Conservation (phyloP, 2,329 filamentous ascomycete species). For the Sporothrix brasiliensis region DNA sequence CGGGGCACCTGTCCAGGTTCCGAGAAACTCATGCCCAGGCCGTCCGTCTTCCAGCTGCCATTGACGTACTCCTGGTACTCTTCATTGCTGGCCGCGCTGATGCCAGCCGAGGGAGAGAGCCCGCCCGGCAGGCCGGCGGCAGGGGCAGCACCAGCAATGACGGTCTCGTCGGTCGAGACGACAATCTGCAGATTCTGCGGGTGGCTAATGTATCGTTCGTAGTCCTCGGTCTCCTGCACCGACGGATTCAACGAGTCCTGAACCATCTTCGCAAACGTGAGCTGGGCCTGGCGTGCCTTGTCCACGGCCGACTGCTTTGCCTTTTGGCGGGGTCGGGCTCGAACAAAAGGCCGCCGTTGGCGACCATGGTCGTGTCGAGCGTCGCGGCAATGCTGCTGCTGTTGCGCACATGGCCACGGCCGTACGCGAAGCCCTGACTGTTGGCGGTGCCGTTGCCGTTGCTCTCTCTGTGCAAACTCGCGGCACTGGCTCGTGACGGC, state of each 20-base stretch:
- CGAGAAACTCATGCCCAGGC: conserved; percentile 46
- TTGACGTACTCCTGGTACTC: conserved; percentile 84
- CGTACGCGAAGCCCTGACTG: conserved; percentile 26
- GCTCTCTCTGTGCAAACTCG: background rate
- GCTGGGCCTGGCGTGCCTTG: conserved; percentile 81
- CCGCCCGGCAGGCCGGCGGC: background rate
- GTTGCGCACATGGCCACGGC: conserved; percentile 19
- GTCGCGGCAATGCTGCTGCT: conserved; percentile 25
- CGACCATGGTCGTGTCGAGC: conserved; percentile 32
- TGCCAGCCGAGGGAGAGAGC: conserved; percentile 37
- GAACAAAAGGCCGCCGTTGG: conserved; percentile 32
- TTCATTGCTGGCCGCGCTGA: conserved; percentile 51
- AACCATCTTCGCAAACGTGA: conserved; percentile 85
- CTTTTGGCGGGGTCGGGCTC: conserved; percentile 40
- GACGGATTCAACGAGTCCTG: conserved; percentile 82
- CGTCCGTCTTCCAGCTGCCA: conserved; percentile 65
- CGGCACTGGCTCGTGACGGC: conserved; percentile 3
- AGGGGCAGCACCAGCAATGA: conserved; percentile 38
- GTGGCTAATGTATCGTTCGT: conserved; percentile 84
- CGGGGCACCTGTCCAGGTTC: conserved; percentile 39
- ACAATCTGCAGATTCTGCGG: conserved; percentile 87
- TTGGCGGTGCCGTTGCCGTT: conserved; percentile 12
- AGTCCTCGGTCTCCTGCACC: conserved; percentile 83
- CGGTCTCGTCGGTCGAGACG: conserved; percentile 65
- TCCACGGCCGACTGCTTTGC: conserved; percentile 65